Conservation (phyloP, 768 basidiomycete species). For the Boletus rubroflammeus region DNA sequence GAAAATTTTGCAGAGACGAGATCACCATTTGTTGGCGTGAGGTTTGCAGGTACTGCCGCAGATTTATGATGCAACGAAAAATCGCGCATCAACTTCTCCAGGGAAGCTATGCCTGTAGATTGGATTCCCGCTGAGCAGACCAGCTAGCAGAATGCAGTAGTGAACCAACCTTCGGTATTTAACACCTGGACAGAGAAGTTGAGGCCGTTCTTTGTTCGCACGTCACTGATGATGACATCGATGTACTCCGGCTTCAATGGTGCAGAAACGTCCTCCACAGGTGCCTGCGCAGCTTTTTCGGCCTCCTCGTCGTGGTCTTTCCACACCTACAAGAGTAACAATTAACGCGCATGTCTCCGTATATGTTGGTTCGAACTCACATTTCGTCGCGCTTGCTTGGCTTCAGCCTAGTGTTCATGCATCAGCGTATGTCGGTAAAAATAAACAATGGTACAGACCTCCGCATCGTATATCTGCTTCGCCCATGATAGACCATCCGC, state of each 20-base stretch:
- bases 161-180: conserved; percentile 75
- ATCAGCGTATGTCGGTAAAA: neutral
- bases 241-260: conserved; percentile 81
- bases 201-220: conserved; percentile 70
- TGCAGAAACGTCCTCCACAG: conserved; percentile 43
- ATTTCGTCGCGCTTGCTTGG: conserved; percentile 74
- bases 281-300: conserved; percentile 48
- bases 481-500: conserved; percentile 81
- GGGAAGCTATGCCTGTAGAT: conserved; percentile 73
- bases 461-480: conserved; percentile 76
- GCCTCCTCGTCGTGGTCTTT: conserved; percentile 74
- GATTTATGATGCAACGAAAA: conserved; percentile 84
- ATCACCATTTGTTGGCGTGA: conserved; percentile 80
- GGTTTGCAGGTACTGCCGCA: conserved; percentile 59
- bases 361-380: conserved; percentile 42
- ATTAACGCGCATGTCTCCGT: neutral
- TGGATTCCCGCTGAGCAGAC: neutral
- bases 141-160: neutral
- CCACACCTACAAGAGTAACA: conserved; percentile 65
- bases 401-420: conserved; percentile 55
- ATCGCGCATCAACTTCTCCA: conserved; percentile 93
- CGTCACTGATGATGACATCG: conserved; percentile 89
- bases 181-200: conserved; percentile 91
- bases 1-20: conserved; percentile 94
- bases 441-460: conserved; percentile 45